A percentile compares a stretch with the other conserved stretches of the same genome.
Evolutionary conservation across 1,284 basidiomycete genomes (phyloP).

Genomic region (Cryptococcus wingfieldii): DNA sequence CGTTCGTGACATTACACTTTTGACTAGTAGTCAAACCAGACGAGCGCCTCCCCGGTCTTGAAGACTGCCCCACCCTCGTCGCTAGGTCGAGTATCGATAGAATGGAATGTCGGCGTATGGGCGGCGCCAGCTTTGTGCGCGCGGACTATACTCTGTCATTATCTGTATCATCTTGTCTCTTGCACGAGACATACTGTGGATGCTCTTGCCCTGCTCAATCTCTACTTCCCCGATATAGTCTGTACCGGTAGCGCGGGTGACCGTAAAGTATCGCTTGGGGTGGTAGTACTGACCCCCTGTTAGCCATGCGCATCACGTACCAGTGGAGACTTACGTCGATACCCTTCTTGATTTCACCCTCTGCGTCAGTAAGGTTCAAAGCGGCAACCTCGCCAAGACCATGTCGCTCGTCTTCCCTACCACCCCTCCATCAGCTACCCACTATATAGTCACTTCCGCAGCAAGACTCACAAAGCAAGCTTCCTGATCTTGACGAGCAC

Average conservation of each 20-base stretch:
- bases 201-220: slow-evolving; percentile 36
- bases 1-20: too few relatives aligned
- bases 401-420: slow-evolving; percentile 32
- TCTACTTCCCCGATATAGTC: slow-evolving; percentile 42
- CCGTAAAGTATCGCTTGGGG: slow-evolving; percentile 34
- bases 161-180: background rate
- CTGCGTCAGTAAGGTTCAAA: slow-evolving; percentile 29
- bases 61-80: slow-evolving; percentile 38
- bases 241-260: slow-evolving; percentile 28
- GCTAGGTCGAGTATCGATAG: slow-evolving; percentile 36
- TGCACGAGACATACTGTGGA: slow-evolving; percentile 27
- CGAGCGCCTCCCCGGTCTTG: slow-evolving; percentile 29
- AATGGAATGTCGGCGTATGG: slow-evolving; percentile 30
- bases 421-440: background rate
- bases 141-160: slow-evolving; percentile 19
- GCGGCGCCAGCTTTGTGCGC: slow-evolving; percentile 27
- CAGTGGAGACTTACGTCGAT: slow-evolving; percentile 26
- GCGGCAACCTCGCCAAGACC: slow-evolving; percentile 34
- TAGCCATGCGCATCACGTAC: background rate
- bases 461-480: slow-evolving; percentile 31
- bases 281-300: slow-evolving; percentile 32
- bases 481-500: slow-evolving; percentile 41
- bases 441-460: background rate
- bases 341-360: slow-evolving; percentile 27
- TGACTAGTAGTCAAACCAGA: slow-evolving; percentile 38